Evolutionary conservation across 495 filamentous ascomycete species (phyloP).

Genomic region (Podospora pseudopauciseta): DNA sequence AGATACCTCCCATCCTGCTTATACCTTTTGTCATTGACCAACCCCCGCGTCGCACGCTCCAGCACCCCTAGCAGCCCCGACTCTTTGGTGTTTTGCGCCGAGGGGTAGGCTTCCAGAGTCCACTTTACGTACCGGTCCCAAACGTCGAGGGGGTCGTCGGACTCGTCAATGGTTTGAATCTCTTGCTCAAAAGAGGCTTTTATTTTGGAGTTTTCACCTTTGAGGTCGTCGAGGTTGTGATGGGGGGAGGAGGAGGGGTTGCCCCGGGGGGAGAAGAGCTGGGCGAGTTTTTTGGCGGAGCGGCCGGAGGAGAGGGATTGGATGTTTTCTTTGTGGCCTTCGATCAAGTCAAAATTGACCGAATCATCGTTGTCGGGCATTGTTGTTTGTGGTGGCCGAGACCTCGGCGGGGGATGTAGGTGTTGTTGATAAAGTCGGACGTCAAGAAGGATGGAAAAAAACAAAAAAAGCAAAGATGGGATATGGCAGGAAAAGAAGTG

Average conservation of each 20-base stretch:
- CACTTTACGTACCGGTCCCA: constrained; percentile 97
- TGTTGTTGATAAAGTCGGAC: background rate
- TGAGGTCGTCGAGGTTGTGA: constrained; percentile 55
- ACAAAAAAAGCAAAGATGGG: background rate
- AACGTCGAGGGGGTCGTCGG: constrained; percentile 91
- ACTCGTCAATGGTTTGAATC: constrained; percentile 69
- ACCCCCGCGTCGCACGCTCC: constrained; percentile 86
- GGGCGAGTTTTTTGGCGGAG: constrained; percentile 84
- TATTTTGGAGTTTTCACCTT: constrained; percentile 71
- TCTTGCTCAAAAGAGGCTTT: constrained; percentile 85
- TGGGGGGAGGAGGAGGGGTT: no score
- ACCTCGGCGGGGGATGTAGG: background rate
- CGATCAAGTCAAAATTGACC: constrained; percentile 93
- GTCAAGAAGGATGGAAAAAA: background rate
- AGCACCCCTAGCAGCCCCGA: constrained; percentile 85
- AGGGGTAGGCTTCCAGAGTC: constrained; percentile 92
- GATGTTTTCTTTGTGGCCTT: constrained; percentile 95
- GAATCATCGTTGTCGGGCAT: constrained; percentile 50
- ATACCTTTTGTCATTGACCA: constrained; percentile 80
- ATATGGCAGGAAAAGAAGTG: background rate
- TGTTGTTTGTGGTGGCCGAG: constrained; percentile 15
- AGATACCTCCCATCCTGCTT: constrained; percentile 93
- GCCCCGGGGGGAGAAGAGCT: constrained; percentile 62
- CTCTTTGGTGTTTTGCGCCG: constrained; percentile 84
- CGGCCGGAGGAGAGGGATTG: constrained; percentile 87